These are phyloP conservation scores for Claviceps pazoutovae DNA, from an alignment of 2,329 filamentous ascomycete genomes.

Conservation along the genomic window DNA sequence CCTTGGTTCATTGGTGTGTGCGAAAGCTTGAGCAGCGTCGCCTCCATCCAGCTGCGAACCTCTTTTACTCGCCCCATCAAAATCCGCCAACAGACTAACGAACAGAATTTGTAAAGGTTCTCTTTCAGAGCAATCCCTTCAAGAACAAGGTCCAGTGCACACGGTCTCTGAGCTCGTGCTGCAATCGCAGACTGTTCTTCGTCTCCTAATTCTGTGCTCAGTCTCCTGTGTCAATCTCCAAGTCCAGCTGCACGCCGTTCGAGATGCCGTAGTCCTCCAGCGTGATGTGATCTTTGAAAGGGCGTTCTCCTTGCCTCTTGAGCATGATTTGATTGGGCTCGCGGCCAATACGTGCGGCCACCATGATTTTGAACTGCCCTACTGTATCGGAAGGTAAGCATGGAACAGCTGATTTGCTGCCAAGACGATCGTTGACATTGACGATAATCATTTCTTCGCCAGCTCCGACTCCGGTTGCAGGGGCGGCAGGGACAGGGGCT, in stretches of 20 bases:
- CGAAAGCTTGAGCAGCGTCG: not conserved
- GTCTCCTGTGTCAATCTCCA: constrained; percentile 48
- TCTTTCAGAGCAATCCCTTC: too few species aligned
- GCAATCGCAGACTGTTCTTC: not conserved
- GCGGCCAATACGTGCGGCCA: constrained; percentile 76
- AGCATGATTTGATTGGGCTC: constrained; percentile 84
- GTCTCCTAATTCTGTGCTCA: constrained; percentile 17
- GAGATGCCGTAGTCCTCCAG: constrained; percentile 89
- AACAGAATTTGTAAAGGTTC: not conserved
- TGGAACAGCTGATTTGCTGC: constrained; percentile 88
- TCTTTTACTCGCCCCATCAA: not conserved
- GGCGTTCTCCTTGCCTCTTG: constrained; percentile 80
- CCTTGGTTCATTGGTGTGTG: too few species aligned
- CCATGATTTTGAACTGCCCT: constrained; percentile 78
- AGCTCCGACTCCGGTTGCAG: constrained; percentile 14
- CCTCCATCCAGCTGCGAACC: not conserved
- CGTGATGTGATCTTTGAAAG: constrained; percentile 83
- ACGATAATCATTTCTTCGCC: constrained; percentile 84
- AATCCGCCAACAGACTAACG: not conserved
- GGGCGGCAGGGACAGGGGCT: constrained; percentile 8
- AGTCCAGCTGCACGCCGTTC: constrained; percentile 63
- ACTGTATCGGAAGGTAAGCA: constrained; percentile 77
- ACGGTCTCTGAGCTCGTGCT: too few species aligned
- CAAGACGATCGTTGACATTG: constrained; percentile 85
- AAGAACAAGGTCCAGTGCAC: too few species aligned